These are phyloP conservation scores for Magnolia sinica DNA, from an alignment of 164 flowering plant genomes.

Conservation along the genomic window DNA sequence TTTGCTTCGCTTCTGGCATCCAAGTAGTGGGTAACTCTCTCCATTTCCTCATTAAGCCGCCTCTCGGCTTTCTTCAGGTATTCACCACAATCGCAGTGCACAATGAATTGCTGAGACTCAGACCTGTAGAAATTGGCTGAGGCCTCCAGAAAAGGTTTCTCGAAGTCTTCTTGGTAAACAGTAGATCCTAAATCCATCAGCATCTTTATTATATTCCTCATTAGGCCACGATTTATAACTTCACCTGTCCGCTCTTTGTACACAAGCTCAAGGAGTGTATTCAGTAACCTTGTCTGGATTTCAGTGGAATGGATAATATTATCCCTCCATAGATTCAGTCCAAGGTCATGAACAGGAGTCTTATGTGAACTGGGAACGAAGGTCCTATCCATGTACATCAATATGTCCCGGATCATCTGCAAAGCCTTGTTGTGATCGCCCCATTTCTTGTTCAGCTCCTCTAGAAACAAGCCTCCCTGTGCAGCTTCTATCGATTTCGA, in stretches of 20 bases:
- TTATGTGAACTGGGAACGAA: slow-evolving; percentile 72
- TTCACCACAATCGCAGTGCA: slow-evolving; percentile 83
- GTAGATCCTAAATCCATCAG: slow-evolving; percentile 72
- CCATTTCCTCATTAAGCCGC: slow-evolving; percentile 79
- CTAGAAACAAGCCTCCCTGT: slow-evolving; percentile 76
- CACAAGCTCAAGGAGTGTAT: slow-evolving; percentile 73
- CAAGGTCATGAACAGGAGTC: slow-evolving; percentile 85
- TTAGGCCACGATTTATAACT: slow-evolving; percentile 73
- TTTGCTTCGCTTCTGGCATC: slow-evolving; percentile 62
- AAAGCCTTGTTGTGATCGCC: slow-evolving; percentile 80
- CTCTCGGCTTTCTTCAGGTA: slow-evolving; percentile 77
- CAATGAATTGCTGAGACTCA: slow-evolving; percentile 81
- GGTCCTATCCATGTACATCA: slow-evolving; percentile 98
- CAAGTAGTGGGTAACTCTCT: slow-evolving; percentile 77
- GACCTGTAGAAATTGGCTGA: slow-evolving; percentile 71
- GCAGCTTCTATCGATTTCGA: slow-evolving; percentile 71
- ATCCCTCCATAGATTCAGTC: slow-evolving; percentile 87
- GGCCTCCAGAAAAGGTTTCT: slow-evolving; percentile 69
- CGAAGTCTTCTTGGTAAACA: slow-evolving; percentile 81
- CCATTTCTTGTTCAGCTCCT: slow-evolving; percentile 88
- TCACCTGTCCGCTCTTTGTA: slow-evolving; percentile 72
- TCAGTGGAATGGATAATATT: slow-evolving; percentile 61
- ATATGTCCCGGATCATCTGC: slow-evolving; percentile 84
- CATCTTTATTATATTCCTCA: slow-evolving; percentile 84
- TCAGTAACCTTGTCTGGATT: slow-evolving; percentile 61